Evolutionary conservation across 768 basidiomycete species (phyloP).

Genomic region (Crepidotus variabilis): DNA sequence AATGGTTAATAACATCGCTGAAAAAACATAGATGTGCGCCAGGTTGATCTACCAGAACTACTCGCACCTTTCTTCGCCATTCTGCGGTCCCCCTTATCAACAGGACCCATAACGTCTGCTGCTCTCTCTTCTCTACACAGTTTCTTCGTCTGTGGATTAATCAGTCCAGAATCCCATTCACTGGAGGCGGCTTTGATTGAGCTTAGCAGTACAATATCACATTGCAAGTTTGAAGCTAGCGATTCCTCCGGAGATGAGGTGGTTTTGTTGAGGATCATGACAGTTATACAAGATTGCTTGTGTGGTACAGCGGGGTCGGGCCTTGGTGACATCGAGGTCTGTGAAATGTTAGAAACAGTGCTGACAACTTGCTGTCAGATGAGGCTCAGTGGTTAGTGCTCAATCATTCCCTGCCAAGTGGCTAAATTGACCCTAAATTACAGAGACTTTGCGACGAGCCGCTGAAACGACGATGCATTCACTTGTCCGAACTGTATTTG

Average conservation of each 20-base stretch:
- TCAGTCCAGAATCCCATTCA: conserved; percentile 50
- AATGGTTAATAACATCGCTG: neutral
- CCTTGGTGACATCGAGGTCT: conserved; percentile 91
- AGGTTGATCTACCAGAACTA: conserved; percentile 56
- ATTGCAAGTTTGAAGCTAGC: conserved; percentile 97
- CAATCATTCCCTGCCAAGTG: conserved; percentile 2
- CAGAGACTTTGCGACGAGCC: conserved; percentile 83
- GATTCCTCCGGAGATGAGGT: conserved; percentile 98
- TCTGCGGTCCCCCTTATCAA: conserved; percentile 90
- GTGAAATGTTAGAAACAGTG: conserved; percentile 98
- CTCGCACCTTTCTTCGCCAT: conserved; percentile 90
- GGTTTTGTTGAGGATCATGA: conserved; percentile 87
- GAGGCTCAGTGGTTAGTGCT: conserved; percentile 81
- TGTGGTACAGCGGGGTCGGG: conserved; percentile 63
- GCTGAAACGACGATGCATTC: conserved; percentile 89
- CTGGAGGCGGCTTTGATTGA: conserved; percentile 72
- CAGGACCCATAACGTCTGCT: conserved; percentile 95
- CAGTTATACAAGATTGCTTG: conserved; percentile 82
- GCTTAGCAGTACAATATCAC: conserved; percentile 85
- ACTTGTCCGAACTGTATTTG: conserved; percentile 80
- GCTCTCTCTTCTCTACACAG: conserved; percentile 85
- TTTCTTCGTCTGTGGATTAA: conserved; percentile 79
- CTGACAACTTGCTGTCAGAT: conserved; percentile 96
- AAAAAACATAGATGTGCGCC: conserved; percentile 47
- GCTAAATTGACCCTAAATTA: neutral